Evolutionary conservation across 148 eudicot genomes (phyloP), one percentile per base, ranked within the genome.

Genomic region (Rhododendron henanense): DNA sequence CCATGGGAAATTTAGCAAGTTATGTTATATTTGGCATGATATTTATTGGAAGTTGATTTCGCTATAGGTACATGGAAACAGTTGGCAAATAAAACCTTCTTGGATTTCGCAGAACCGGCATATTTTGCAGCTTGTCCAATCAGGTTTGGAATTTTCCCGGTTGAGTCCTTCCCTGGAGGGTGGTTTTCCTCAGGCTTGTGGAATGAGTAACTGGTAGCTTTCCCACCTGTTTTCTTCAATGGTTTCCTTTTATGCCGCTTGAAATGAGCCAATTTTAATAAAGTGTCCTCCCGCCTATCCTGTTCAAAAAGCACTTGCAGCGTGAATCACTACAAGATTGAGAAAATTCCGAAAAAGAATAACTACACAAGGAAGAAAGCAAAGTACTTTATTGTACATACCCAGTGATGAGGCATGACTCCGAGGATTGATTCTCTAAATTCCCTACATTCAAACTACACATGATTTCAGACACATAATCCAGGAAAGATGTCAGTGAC

Each of bases 321-420:
- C 45, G 65, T 83, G 85, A 21, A 79, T 57, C 59, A 85, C 83
- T 80, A 63, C 31, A 85, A 44, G 78, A 84, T 44, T 81, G 2
- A 79, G 10, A 39, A 76, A 73, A 84, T 19, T 31, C 1, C n/a
- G 9, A 67, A 15, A 41, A 48, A 47, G 78, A 85, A 25, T 21
- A 77, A n/a, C 37, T 16, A 86, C 61, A 67, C 16, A 79, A 45
- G 69, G 57, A 82, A 79, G 53, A 71, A 35, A 18, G 65, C 23
- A 8, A 61, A 73, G 2, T 39, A 23, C 44, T 53, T 45, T 4
- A 41, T 71, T 81, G 13, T 79, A 87, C 93, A 91, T 85, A 97
- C 99, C 99, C 99, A 97, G 45, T 89, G 94, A 92, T 97, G 99
- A 71, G 99, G 99, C 99, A 97, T 92, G 74, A 92, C 94, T 88